phyloP scores from a whole-genome alignment of 768 basidiomycete genomes.

The Tricholoma sp. region DNA sequence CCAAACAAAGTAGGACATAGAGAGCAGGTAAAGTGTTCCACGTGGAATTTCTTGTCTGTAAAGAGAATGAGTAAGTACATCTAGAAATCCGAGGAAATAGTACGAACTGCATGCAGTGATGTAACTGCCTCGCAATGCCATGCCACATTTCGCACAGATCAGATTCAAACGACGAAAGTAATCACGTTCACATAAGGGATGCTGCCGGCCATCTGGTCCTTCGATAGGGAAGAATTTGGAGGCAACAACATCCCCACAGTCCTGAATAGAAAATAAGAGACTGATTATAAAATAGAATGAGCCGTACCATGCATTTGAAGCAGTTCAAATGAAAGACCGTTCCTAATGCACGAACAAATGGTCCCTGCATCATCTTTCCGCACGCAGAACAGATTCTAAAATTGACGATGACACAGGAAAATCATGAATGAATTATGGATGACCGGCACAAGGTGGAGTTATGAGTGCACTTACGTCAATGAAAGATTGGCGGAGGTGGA shows the following conservation, averaged over 20 bases:
- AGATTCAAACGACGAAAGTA: constrained; percentile 95
- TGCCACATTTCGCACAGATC: constrained; percentile 93
- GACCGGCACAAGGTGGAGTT: neutral
- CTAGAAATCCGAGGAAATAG: constrained; percentile 7
- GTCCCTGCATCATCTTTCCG: constrained; percentile 83
- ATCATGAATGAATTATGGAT: constrained; percentile 13
- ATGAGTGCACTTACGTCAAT: constrained; percentile 47
- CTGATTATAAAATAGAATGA: constrained; percentile 5
- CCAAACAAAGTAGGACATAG: constrained; percentile 95
- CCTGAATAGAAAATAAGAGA: constrained; percentile 42
- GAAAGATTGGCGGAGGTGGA: constrained; percentile 52
- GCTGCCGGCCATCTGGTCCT: constrained; percentile 80
- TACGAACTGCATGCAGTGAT: constrained; percentile 95
- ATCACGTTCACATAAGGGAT: constrained; percentile 96
- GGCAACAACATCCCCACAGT: constrained; percentile 94
- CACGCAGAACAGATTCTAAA: constrained; percentile 71
- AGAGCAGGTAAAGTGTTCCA: constrained; percentile 99
- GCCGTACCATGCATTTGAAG: constrained; percentile 92
- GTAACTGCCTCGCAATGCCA: constrained; percentile 93
- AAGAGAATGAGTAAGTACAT: constrained; percentile 10
- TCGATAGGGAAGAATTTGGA: constrained; percentile 99
- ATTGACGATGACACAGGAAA: constrained; percentile 14
- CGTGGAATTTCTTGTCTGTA: constrained; percentile 95
- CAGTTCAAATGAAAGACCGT: constrained; percentile 96
- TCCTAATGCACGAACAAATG: constrained; percentile 92